Base-by-base conservation (phyloP, 192 early-diverging fungal genomes). In the Entomortierella beljakovae region DNA sequence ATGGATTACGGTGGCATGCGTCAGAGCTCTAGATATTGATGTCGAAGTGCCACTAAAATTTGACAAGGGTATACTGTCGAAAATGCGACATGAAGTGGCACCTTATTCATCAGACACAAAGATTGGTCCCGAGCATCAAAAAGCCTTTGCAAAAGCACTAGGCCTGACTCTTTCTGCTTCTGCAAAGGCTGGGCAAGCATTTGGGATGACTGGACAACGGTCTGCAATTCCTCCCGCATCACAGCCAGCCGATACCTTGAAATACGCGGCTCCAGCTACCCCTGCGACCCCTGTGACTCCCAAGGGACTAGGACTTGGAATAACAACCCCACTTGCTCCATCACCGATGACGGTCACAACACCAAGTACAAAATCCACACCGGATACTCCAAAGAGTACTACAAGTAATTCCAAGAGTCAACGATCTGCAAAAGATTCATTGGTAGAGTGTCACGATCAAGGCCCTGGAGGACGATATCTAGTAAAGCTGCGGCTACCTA, bases 1-100 rank as follows among this genome's bases (percentile, higher is more conserved):
- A 26, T 83, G 82, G 82, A 81, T 76, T 28, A 69, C 64, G 28
- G 63, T 70, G 16, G 72, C 65, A 2, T 76, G 72, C 61, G 56
- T 81, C 22, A 49, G 66, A 35, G 63, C 61, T 5, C 25, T 72
- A 46, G 56, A 64, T 0, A 20, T 83, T 10, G 68, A 80, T 49
- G 33, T 72, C 13, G 60, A 62, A 53, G 66, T 83, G 7, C 63
- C 79, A 0, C 32, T 46, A 28, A 76, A 71, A 56, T 83, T 83
- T 29, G 73, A 75, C 31, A 72, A 83, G 54, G 68, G 69, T 28
- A 76, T 46, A 18, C 53, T 83, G 25, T 55, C 67, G 0, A 79
- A 79, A 34, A 75, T 70, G 63, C 56, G 66, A 25, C 68, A 80
- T 61, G 73, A 75, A 25, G 55, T 68, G 0, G 77, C 81, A 1